Conservation (phyloP, 257 asterid genomes). For the Ocimum tenuiflorum region DNA sequence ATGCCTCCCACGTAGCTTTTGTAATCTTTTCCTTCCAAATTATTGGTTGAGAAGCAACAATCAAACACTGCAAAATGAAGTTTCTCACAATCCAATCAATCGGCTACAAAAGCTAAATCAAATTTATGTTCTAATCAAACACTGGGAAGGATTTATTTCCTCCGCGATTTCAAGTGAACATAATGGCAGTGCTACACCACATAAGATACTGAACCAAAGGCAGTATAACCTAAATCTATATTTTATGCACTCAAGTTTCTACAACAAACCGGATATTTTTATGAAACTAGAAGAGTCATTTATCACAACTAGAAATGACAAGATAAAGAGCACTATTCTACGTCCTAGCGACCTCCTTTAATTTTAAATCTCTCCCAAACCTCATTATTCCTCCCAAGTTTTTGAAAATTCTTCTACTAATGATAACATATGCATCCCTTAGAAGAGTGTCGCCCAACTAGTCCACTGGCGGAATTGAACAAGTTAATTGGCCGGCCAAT, state of each 20-base stretch:
- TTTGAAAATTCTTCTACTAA: background rate
- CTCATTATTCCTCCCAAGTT: background rate
- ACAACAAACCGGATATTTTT: background rate
- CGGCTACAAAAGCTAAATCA: constrained; percentile 1
- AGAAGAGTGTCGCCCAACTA: background rate
- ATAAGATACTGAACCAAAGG: background rate
- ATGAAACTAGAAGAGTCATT: background rate
- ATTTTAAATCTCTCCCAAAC: background rate
- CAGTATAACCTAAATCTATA: background rate
- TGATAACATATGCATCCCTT: background rate
- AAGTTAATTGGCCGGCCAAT: background rate
- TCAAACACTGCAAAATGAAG: constrained; percentile 61
- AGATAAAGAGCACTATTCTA: background rate
- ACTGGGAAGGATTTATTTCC: background rate
- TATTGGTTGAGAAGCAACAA: constrained; percentile 78
- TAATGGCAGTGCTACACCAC: background rate
- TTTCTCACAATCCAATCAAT: constrained; percentile 13
- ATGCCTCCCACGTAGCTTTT: constrained; percentile 65
- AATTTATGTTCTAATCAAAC: background rate
- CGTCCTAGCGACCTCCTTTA: background rate
- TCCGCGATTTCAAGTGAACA: background rate
- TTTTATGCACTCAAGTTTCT: background rate
- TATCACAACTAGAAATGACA: too few relatives aligned
- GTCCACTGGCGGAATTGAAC: background rate
- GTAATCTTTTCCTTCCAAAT: constrained; percentile 60